These are phyloP conservation scores for Phytophthora rubi DNA, from an alignment of 352 stramenopile genomes.

Conservation along the genomic window DNA sequence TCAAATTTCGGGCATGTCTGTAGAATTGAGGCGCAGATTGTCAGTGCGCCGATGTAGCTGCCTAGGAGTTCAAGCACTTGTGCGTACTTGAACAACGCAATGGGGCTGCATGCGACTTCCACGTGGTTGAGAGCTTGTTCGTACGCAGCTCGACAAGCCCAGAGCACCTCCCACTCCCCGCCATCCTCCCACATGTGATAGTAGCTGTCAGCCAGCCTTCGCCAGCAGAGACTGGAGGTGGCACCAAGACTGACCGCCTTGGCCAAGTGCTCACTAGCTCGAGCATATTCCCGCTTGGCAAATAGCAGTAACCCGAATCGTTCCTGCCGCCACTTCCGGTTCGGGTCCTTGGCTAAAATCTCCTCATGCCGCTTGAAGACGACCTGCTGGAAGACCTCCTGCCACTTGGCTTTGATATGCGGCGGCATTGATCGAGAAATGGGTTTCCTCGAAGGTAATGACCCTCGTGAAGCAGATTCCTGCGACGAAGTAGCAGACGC, in stretches of 20 bases:
- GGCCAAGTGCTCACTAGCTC: conserved; percentile 51
- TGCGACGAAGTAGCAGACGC: neutral
- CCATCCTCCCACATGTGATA: conserved; percentile 49
- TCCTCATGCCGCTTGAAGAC: conserved; percentile 65
- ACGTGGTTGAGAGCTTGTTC: conserved; percentile 61
- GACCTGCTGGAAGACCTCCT: conserved; percentile 47
- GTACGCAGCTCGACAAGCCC: conserved; percentile 62
- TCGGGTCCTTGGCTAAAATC: conserved; percentile 61
- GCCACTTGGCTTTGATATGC: conserved; percentile 44
- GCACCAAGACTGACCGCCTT: conserved; percentile 60
- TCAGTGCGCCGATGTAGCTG: conserved; percentile 53
- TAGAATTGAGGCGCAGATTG: conserved; percentile 55
- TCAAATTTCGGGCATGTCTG: conserved; percentile 63
- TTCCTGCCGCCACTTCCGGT: conserved; percentile 72
- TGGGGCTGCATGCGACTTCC: conserved; percentile 56
- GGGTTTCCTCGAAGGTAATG: neutral
- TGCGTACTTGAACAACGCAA: conserved; percentile 58
- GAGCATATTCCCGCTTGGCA: conserved; percentile 42
- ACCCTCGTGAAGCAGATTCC: neutral
- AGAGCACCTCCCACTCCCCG: conserved; percentile 67
- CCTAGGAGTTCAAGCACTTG: conserved; percentile 59
- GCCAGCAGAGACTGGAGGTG: conserved; percentile 52
- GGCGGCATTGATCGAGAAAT: conserved; percentile 4
- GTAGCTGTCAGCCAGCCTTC: conserved; percentile 63
- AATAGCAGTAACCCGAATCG: conserved; percentile 66